phyloP scores from a whole-genome alignment of 306 rosid species.

The Ochetophila trinervis region DNA sequence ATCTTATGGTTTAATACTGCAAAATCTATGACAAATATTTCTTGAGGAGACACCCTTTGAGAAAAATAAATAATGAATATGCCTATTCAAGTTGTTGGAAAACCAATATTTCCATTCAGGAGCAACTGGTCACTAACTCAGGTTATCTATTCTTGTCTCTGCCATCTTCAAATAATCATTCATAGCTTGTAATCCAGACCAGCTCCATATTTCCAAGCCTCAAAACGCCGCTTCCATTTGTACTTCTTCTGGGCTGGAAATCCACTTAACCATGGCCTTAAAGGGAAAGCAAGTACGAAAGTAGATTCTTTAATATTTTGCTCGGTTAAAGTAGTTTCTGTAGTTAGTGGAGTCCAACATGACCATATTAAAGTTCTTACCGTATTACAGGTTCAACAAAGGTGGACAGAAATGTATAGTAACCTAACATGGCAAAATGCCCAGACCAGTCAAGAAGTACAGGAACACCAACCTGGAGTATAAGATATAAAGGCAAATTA shows the following conservation, averaged over 20 bases:
- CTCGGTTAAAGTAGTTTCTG: background rate
- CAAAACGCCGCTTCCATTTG: constrained; percentile 70
- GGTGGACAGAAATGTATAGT: constrained; percentile 66
- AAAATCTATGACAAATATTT: too few species aligned
- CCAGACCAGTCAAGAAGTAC: constrained; percentile 85
- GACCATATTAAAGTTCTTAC: constrained; percentile 28
- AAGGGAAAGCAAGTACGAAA: constrained; percentile 5
- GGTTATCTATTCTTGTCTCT: background rate
- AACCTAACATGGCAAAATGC: constrained; percentile 80
- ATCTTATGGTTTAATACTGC: too few species aligned
- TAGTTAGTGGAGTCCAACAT: background rate
- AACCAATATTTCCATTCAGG: too few species aligned
- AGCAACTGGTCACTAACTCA: too few species aligned
- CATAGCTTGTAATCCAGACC: constrained; percentile 84
- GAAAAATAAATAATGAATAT: too few species aligned
- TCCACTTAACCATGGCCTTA: constrained; percentile 54
- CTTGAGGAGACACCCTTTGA: too few species aligned
- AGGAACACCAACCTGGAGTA: constrained; percentile 73
- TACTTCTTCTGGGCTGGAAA: constrained; percentile 58
- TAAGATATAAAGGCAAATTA: background rate
- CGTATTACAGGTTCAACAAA: constrained; percentile 72
- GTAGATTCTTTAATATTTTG: background rate
- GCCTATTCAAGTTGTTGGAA: too few species aligned
- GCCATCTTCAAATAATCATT: constrained; percentile 9
- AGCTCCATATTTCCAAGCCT: constrained; percentile 97